Percentiles rank a stretch among this genome's conserved stretches.
These are phyloP conservation scores for Chlamydomonas sp. DNA, from an alignment of 139 green algal genomes.

Conservation along the genomic window DNA sequence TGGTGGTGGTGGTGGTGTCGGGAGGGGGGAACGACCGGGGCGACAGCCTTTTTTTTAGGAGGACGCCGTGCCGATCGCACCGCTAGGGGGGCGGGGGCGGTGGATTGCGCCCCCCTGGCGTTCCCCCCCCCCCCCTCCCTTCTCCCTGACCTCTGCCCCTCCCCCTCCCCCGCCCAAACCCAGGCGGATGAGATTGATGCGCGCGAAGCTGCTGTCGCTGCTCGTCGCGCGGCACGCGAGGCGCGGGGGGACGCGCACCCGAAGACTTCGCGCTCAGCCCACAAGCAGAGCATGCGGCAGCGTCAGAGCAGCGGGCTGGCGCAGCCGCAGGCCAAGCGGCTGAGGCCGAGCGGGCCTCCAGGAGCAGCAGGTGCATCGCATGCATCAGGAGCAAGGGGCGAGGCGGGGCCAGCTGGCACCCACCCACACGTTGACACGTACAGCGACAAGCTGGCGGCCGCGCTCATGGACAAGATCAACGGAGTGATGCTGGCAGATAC, in stretches of 20 bases:
- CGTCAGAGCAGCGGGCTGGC: neutral
- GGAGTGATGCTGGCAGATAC: too few species aligned
- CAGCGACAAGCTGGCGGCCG: neutral
- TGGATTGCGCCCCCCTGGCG: too few species aligned
- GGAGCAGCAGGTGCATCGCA: neutral
- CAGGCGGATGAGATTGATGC: slow-evolving; percentile 7
- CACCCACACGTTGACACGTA: neutral
- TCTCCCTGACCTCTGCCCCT: too few species aligned
- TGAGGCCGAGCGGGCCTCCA: slow-evolving; percentile 4
- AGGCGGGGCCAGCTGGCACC: neutral
- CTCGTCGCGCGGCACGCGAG: too few species aligned
- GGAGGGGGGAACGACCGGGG: too few species aligned
- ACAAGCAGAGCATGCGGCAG: neutral
- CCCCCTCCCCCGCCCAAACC: too few species aligned
- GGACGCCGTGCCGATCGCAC: too few species aligned
- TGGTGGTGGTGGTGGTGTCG: too few species aligned
- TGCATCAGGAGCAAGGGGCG: too few species aligned
- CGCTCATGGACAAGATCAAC: slow-evolving; percentile 8
- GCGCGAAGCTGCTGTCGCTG: neutral
- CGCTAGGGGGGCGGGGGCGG: too few species aligned
- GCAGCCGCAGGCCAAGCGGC: slow-evolving; percentile 1
- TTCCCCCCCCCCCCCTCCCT: too few species aligned
- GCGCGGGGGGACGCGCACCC: neutral
- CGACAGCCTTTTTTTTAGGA: too few species aligned
- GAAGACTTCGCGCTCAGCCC: neutral